Evolutionary conservation across 352 stramenopile species (phyloP), one percentile per base, ranked within the genome.

Genomic region (Phytophthora pisi): DNA sequence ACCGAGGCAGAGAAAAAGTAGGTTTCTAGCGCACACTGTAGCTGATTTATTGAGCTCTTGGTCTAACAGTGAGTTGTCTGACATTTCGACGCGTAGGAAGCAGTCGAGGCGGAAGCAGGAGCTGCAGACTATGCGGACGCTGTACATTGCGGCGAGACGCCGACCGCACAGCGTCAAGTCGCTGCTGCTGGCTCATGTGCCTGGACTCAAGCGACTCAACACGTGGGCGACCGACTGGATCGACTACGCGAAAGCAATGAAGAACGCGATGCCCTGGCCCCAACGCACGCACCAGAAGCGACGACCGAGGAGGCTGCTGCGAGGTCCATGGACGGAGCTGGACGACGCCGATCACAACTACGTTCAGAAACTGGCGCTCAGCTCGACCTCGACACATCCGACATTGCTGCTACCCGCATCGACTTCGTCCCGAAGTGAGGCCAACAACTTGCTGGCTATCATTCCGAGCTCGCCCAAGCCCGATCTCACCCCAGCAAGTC

Each of bases 281-380:
- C 51, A 43, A 65, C 51, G 62, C 24, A 47, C 66, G 20, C 63
- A 52, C 10, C 51, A 55, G 3, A 77, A 75, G 42, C 57, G 70
- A 47, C 72, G 63, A 40, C 64, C 58, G 10, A 72, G 59, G 47
- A 70, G 46, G 51, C 47, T 78, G 26, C 57, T 65, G 4, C 68
- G 64, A 38, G 36, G 45, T 40, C 61, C 51, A 28, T 87, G 80
- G 76, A 87, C 68, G 20, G 80, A 72, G 36, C 70, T 84, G 34
- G 72, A 86, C 23, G 66, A 77, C 18, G 76, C 76, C 30, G 76
- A 89, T 49, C 68, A 77, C 57, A 62, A 69, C 43, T 86, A 86
- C 53, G 74, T 86, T 34, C 75, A 82, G 26, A 59, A 75, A 15
- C 74, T 86, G 8, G 51, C 73, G 5, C 43, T 72, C 23, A 51